Conservation (phyloP, 2,329 filamentous ascomycete genomes). For the Fusarium subtropicale region DNA sequence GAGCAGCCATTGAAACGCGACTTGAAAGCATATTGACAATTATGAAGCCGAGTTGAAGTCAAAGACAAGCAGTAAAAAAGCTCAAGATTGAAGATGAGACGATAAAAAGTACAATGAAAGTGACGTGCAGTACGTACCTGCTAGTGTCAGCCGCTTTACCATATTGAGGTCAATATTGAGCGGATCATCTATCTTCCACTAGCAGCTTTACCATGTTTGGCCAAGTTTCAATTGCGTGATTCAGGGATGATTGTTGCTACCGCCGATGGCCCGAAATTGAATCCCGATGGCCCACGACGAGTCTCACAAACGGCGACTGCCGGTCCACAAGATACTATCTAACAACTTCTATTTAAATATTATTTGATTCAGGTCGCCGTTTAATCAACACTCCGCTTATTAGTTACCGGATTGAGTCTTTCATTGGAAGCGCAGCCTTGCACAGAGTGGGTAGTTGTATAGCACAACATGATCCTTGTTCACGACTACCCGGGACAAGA, state of each 20-base stretch:
- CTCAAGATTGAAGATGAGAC: slow-evolving; percentile 13
- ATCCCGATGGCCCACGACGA: slow-evolving; percentile 3
- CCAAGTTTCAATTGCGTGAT: slow-evolving; percentile 32
- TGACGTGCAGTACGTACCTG: slow-evolving; percentile 33
- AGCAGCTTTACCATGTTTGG: slow-evolving; percentile 8
- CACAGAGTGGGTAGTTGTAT: not conserved
- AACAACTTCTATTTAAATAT: fast-evolving
- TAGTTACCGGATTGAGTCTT: no score
- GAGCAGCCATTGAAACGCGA: slow-evolving; percentile 31
- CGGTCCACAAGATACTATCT: not conserved
- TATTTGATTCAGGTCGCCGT: not conserved
- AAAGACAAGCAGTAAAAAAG: slow-evolving; percentile 13
- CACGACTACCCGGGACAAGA: not conserved
- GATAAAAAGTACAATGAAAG: slow-evolving; percentile 27
- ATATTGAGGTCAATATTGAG: fast-evolving
- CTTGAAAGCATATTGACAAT: slow-evolving; percentile 41
- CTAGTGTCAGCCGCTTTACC: not conserved
- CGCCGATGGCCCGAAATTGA: slow-evolving; percentile 30
- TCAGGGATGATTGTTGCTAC: slow-evolving; percentile 27
- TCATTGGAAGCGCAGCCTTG: not conserved
- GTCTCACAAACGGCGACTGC: slow-evolving; percentile 16
- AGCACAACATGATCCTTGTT: not conserved
- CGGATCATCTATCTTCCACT: no score
- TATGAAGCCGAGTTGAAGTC: slow-evolving; percentile 1
- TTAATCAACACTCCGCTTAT: not conserved